Evolutionary conservation across 1,139 yeast genomes (phyloP).

Genomic region (Candida sp.): DNA sequence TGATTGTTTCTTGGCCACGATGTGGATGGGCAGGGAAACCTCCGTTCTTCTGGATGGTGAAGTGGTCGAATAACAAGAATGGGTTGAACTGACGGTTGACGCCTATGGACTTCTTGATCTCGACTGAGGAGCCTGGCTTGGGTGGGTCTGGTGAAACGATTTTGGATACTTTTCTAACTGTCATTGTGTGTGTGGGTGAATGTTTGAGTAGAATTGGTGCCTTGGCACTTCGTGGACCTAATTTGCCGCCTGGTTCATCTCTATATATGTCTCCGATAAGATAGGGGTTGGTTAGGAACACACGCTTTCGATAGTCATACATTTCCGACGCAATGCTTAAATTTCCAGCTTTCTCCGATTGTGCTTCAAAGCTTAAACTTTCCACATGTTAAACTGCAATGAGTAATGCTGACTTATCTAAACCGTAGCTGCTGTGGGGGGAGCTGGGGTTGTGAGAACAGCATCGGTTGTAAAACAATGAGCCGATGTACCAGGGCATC

Average conservation of each 20-base stretch:
- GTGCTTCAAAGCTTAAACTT: no score
- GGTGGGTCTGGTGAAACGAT: slow-evolving; percentile 3
- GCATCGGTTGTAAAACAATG: no score
- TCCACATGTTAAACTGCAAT: no score
- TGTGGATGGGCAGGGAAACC: slow-evolving; percentile 97
- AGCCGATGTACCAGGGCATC: no score
- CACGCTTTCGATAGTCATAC: no score
- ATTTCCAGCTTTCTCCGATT: no score
- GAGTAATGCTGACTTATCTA: no score
- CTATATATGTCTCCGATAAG: background rate
- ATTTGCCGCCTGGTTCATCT: background rate
- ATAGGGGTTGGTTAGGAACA: no score
- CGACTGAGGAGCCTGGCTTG: slow-evolving; percentile 2
- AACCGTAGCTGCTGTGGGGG: no score
- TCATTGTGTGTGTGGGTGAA: background rate
- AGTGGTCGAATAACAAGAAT: slow-evolving; percentile 76
- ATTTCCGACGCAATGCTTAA: no score
- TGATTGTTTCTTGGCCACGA: slow-evolving; percentile 89
- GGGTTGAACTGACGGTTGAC: slow-evolving; percentile 70
- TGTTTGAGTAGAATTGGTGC: background rate
- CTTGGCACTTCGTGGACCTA: background rate
- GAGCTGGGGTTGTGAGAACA: no score
- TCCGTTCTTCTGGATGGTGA: slow-evolving; percentile 50
- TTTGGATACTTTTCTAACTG: slow-evolving; percentile 4
- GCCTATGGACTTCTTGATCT: slow-evolving; percentile 4